Base-by-base conservation (phyloP, 371 early-diverging fungal genomes). In the Mortierella sp. region DNA sequence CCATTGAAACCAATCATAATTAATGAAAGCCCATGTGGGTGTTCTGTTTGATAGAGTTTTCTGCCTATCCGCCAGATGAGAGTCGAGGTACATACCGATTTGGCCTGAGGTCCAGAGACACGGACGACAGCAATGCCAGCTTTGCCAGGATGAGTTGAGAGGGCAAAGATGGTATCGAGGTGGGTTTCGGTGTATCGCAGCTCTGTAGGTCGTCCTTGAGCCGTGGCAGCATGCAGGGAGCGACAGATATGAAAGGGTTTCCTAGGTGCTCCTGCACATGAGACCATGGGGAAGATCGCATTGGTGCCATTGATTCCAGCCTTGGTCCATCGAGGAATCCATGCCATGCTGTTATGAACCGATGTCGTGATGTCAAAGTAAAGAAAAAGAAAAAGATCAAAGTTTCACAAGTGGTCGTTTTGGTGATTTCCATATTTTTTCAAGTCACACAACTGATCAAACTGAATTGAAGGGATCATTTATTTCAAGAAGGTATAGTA, bases 91-190 rank as follows among this genome's bases (percentile, higher is more conserved):
- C 73, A 35, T 89, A 92, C 94, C 72, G 91, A 75, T 72, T 75
- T 84, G 1, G 94, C 93, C 32, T 89, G 86, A 0, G 90, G 87
- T 0, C 96, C 96, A 0, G 96, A 96, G 24, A 96, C 81, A 35
- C 96, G 93, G 51, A 96, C 89, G n/a, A 96, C 91, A 10, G 96
- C 96, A 12, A 96, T 92, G 21, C 95, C 96, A 1, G 96, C 94
- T 81, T 95, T 95, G 21, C 96, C 95, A 3, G 94, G 94, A 6
- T 92, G 93, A 12, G 95, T 91, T 14, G 96, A 95, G 1, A 96
- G 87, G 2, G 96, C 96, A 89, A 90, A 96, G 71, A 96, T 95
- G 4, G 96, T 96, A 74, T 92, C 91, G 12, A 86, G 83, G 70
- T 86, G 87, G 10, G 87, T 76, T 21, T 82, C 73, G 16, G 70